A percentile compares a stretch with the other conserved stretches of the same genome.
These are phyloP conservation scores for Cordyceps farinosa DNA, from an alignment of 2,329 filamentous ascomycete species.

Conservation along the genomic window DNA sequence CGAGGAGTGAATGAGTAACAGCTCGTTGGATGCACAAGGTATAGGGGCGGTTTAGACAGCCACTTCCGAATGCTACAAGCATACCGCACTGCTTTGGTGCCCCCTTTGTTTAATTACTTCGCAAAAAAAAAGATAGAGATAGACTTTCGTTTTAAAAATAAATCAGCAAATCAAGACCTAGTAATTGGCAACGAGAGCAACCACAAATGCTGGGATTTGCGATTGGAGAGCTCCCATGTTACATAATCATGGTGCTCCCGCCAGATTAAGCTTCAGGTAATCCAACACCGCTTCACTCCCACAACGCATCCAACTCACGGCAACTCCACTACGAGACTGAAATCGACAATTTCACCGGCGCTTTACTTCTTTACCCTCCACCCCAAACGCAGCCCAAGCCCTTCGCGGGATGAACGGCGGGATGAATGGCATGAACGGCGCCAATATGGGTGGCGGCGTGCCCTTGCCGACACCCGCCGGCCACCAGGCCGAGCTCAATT, in stretches of 20 bases:
- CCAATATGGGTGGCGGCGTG: slow-evolving; percentile 44
- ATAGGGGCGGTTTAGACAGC: neutral
- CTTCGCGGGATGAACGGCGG: slow-evolving; percentile 2
- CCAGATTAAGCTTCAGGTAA: neutral
- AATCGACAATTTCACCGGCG: neutral
- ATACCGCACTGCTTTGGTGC: too few relatives aligned
- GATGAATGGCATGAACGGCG: slow-evolving; percentile 51
- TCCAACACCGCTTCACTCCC: neutral
- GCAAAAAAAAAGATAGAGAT: neutral
- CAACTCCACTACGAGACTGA: neutral
- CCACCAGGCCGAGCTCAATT: slow-evolving; percentile 65
- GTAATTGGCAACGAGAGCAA: too few relatives aligned
- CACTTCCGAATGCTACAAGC: too few relatives aligned
- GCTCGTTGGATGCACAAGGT: neutral
- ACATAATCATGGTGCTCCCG: neutral
- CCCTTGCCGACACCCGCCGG: slow-evolving; percentile 61
- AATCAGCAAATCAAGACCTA: neutral
- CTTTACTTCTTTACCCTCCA: too few relatives aligned
- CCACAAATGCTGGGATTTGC: neutral
- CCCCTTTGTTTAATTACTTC: too few relatives aligned
- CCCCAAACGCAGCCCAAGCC: neutral
- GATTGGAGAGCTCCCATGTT: neutral
- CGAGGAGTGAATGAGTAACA: too few relatives aligned
- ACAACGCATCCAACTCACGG: neutral
- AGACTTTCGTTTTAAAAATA: neutral